These are phyloP conservation scores for Trichoderma reesei DNA, from an alignment of 495 filamentous ascomycete species.

Conservation along the genomic window DNA sequence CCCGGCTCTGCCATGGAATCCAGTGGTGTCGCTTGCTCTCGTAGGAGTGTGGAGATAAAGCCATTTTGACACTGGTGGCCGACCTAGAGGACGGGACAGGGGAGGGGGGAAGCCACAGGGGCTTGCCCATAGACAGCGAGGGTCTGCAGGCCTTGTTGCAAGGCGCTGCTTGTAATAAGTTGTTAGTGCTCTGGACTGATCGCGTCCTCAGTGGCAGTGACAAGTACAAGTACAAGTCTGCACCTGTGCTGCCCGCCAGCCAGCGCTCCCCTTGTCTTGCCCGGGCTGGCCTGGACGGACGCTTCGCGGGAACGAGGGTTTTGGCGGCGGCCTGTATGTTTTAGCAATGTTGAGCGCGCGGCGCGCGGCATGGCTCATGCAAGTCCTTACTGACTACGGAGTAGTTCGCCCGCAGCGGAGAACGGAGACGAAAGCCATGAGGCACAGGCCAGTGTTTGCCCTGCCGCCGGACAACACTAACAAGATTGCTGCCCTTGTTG, in stretches of 20 bases:
- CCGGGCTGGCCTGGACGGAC: not conserved
- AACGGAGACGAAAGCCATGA: not conserved
- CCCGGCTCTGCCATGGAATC: not conserved
- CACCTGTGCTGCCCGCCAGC: not conserved
- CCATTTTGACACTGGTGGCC: not conserved
- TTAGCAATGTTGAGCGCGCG: not conserved
- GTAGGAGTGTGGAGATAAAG: not conserved
- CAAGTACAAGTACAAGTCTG: too few species aligned
- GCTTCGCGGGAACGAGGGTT: not conserved
- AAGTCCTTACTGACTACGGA: not conserved
- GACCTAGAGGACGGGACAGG: not conserved
- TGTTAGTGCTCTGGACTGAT: not conserved
- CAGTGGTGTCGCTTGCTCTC: not conserved
- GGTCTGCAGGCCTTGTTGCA: not conserved
- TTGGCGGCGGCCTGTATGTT: not conserved
- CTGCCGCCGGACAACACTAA: not conserved
- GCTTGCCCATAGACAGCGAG: not conserved
- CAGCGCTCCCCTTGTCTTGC: not conserved
- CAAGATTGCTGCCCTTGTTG: conserved; percentile 3
- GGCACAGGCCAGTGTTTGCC: conserved; percentile 3
- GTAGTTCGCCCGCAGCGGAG: conserved; percentile 9
- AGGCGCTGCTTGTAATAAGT: not conserved
- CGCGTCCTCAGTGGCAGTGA: not conserved
- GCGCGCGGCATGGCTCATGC: conserved; percentile 3
- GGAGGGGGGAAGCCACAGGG: not conserved